phyloP scores from a whole-genome alignment of 1,284 basidiomycete genomes.

The Ustilago hordei region DNA sequence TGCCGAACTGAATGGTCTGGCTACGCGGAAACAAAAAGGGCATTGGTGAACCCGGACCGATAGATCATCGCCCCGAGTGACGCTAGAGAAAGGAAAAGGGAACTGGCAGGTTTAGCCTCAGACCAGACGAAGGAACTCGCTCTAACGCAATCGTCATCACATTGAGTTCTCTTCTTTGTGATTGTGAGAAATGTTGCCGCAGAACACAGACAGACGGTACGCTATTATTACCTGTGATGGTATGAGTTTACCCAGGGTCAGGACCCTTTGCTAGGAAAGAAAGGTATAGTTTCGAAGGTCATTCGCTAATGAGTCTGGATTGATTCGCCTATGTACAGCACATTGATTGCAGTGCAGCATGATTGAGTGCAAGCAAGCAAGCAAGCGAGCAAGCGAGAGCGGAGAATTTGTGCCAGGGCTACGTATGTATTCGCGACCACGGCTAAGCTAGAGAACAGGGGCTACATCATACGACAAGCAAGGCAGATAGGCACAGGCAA shows the following conservation, averaged over 20 bases:
- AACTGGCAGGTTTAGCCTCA: neutral
- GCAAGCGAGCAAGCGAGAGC: neutral
- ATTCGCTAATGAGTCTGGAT: neutral
- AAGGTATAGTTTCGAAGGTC: neutral
- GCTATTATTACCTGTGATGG: too few species aligned
- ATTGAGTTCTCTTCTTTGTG: neutral
- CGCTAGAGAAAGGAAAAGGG: neutral
- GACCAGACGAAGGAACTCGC: neutral
- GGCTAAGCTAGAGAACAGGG: neutral
- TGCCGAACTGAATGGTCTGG: neutral
- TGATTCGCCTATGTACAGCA: conserved; percentile 2
- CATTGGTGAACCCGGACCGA: neutral
- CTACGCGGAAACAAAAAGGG: conserved; percentile 1
- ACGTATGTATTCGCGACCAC: neutral
- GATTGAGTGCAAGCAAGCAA: too few species aligned
- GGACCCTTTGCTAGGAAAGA: neutral
- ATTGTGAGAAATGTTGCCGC: neutral
- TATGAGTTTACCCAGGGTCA: neutral
- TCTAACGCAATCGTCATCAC: neutral
- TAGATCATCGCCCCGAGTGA: neutral
- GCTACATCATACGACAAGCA: conserved; percentile 9
- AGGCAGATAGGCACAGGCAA: neutral
- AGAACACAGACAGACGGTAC: neutral
- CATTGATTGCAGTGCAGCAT: neutral
- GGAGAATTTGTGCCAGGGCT: conserved; percentile 3